Evolutionary conservation across 805 yeast species (phyloP).

Genomic region (Helenozyma rhizophorensis): DNA sequence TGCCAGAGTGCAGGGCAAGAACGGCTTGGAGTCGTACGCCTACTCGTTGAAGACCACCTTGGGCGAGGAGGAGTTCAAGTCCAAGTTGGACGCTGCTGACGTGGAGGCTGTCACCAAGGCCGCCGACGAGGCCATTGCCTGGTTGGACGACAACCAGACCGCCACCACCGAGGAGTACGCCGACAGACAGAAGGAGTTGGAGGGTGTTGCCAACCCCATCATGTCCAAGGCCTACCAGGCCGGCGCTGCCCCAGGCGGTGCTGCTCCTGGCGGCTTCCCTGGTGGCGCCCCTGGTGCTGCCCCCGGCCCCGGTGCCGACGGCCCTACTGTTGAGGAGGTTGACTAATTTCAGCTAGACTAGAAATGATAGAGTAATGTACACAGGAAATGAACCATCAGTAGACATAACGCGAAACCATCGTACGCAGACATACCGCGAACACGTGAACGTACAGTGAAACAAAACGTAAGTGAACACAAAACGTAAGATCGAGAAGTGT

Average conservation of each 20-base stretch:
- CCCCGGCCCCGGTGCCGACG: conserved; percentile 37
- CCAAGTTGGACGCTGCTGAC: conserved; percentile 55
- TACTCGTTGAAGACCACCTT: conserved; percentile 72
- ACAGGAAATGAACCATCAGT: no score
- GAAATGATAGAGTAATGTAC: conserved; percentile 11
- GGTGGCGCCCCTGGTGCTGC: conserved; percentile 48
- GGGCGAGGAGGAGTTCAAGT: conserved; percentile 69
- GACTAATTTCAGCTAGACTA: conserved; percentile 30
- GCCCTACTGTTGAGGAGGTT: conserved; percentile 54
- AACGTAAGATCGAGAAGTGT: no score
- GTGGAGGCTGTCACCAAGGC: conserved; percentile 68
- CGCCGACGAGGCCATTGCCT: conserved; percentile 77
- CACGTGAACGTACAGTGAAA: no score
- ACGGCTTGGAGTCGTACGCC: conserved; percentile 91
- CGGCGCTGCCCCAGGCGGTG: conserved; percentile 77
- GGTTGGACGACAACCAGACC: conserved; percentile 93
- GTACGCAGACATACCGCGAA: no score
- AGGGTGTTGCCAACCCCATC: conserved; percentile 92
- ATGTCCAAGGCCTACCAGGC: conserved; percentile 95
- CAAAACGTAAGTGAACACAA: no score
- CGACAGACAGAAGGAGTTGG: conserved; percentile 94
- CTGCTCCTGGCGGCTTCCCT: conserved; percentile 48
- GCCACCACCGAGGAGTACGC: conserved; percentile 89
- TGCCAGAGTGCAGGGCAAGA: conserved; percentile 87
- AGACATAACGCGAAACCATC: no score